Conservation (phyloP, 2,329 filamentous ascomycete genomes). For the Alternaria consortialis region DNA sequence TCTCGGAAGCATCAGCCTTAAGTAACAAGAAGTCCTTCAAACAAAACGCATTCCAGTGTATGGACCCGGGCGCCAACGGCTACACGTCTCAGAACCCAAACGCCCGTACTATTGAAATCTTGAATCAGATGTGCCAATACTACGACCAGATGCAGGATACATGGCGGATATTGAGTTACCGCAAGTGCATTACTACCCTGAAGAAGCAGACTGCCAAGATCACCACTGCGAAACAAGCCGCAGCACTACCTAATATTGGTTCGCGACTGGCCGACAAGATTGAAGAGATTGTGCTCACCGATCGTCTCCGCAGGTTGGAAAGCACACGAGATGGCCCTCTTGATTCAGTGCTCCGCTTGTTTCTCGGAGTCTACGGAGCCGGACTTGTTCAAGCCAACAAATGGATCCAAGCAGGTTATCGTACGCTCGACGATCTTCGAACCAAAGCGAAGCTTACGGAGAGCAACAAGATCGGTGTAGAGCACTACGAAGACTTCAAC, state of each 20-base stretch:
- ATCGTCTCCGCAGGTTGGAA: conserved; percentile 75
- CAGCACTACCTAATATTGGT: conserved; percentile 73
- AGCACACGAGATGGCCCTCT: conserved; percentile 72
- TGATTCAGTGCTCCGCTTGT: conserved; percentile 72
- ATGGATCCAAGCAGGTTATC: conserved; percentile 80
- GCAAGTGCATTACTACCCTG: conserved; percentile 78
- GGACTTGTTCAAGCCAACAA: conserved; percentile 73
- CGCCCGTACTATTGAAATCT: conserved; percentile 74
- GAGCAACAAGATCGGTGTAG: conserved; percentile 78
- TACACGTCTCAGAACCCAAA: conserved; percentile 71
- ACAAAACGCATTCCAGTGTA: conserved; percentile 64
- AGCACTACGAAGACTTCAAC: conserved; percentile 81
- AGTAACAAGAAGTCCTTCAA: conserved; percentile 34
- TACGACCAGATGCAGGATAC: conserved; percentile 78
- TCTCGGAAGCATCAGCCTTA: conserved; percentile 14
- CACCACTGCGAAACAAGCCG: conserved; percentile 73
- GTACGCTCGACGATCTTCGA: conserved; percentile 75
- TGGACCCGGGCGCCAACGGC: conserved; percentile 63
- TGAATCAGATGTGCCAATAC: conserved; percentile 81
- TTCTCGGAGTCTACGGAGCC: conserved; percentile 81
- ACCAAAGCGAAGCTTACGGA: conserved; percentile 68
- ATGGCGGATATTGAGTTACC: conserved; percentile 80
- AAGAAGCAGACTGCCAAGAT: conserved; percentile 72
- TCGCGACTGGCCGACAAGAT: conserved; percentile 81
- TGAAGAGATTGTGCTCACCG: conserved; percentile 83